These are phyloP conservation scores for Dimargaris verticillata DNA, from an alignment of 192 early-diverging fungal genomes.

Conservation along the genomic window DNA sequence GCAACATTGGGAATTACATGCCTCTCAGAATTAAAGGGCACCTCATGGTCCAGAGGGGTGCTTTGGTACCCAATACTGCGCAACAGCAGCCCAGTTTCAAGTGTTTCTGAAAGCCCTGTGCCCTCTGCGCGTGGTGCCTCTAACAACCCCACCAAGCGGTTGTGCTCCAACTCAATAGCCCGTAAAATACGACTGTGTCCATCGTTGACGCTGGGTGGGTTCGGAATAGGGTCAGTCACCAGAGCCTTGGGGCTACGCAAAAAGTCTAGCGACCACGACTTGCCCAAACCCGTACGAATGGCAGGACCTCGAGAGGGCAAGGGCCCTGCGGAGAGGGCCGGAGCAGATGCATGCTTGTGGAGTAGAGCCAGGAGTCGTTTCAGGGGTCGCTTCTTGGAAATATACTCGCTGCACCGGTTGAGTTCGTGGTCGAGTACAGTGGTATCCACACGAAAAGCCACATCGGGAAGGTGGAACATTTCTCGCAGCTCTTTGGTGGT, in stretches of 20 bases:
- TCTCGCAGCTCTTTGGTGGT: constrained; percentile 94
- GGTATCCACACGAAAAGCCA: constrained; percentile 44
- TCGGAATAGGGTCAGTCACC: constrained; percentile 6
- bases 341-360: constrained; percentile 27
- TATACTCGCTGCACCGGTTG: constrained; percentile 16
- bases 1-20: constrained; percentile 63
- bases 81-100: constrained; percentile 52
- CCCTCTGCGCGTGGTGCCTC: constrained; percentile 32
- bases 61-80: constrained; percentile 81
- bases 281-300: constrained; percentile 11
- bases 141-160: constrained; percentile 44
- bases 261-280: constrained; percentile 59
- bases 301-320: background rate
- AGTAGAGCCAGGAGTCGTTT: constrained; percentile 78
- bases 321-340: background rate
- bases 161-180: constrained; percentile 30
- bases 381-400: constrained; percentile 40
- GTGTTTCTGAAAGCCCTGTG: constrained; percentile 38
- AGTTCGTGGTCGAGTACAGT: constrained; percentile 36
- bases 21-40: constrained; percentile 58
- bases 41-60: constrained; percentile 34
- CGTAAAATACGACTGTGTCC: background rate
- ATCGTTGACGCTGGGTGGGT: constrained; percentile 18
- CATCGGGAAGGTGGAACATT: constrained; percentile 57
- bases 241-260: constrained; percentile 52